These are phyloP conservation scores for Trichoderma pleuroti DNA, from an alignment of 2,329 filamentous ascomycete species.

Conservation along the genomic window DNA sequence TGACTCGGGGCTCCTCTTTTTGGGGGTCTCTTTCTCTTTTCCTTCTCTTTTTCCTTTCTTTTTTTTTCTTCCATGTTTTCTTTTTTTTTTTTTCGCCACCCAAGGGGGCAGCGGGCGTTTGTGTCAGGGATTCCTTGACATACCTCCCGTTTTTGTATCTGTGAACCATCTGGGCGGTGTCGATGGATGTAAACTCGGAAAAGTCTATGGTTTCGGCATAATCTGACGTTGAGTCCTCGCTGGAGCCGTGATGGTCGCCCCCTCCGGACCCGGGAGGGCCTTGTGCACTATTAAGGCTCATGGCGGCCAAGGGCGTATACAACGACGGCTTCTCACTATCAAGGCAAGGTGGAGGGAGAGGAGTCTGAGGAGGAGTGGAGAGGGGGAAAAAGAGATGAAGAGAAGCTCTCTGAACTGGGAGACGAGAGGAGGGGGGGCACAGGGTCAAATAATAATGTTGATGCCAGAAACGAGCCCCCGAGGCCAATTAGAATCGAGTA, in stretches of 20 bases:
- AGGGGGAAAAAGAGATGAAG: neutral
- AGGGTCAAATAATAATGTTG: neutral
- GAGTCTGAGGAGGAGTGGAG: neutral
- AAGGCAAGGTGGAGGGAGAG: neutral
- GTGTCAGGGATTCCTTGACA: neutral
- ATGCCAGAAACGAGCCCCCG: neutral
- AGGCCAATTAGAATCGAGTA: neutral
- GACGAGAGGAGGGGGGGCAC: neutral
- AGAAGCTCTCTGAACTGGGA: neutral
- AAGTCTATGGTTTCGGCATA: conserved; percentile 37
- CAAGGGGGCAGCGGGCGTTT: neutral
- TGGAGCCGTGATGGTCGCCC: conserved; percentile 23
- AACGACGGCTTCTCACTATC: neutral
- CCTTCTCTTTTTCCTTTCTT: neutral
- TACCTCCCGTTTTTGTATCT: conserved; percentile 39
- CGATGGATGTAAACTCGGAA: conserved; percentile 42
- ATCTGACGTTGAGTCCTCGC: conserved; percentile 37
- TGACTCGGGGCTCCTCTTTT: neutral
- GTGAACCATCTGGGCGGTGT: conserved; percentile 32
- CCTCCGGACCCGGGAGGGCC: conserved; percentile 20
- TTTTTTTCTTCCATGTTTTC: neutral
- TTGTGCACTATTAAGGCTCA: neutral
- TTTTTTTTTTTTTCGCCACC: neutral
- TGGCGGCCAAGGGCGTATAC: neutral
- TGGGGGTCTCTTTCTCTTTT: neutral